Evolutionary conservation across 495 filamentous ascomycete species (phyloP).

Genomic region (Trichoderma orchidacearum): DNA sequence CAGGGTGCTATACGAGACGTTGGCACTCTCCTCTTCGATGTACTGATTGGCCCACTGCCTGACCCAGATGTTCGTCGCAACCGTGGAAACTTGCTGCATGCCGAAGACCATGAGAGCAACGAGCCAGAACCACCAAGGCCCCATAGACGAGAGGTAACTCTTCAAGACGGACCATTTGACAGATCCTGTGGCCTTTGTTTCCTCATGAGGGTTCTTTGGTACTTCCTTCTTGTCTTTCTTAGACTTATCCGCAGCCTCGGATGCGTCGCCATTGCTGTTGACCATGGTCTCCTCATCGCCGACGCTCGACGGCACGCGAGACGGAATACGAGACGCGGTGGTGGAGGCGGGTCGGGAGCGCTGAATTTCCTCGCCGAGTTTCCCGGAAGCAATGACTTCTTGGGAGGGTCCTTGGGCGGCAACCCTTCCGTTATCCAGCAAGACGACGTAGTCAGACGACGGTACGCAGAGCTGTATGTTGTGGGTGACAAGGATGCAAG

Average conservation of each 20-base stretch:
- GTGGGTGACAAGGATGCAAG: slow-evolving; percentile 95
- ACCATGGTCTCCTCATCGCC: slow-evolving; percentile 38
- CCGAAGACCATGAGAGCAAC: slow-evolving; percentile 58
- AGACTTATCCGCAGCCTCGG: slow-evolving; percentile 12
- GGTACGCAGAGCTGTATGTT: slow-evolving; percentile 79
- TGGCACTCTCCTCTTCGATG: slow-evolving; percentile 17
- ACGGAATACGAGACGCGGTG: slow-evolving; percentile 51
- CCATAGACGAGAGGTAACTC: slow-evolving; percentile 82
- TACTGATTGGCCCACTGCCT: slow-evolving; percentile 65
- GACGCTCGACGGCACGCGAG: slow-evolving; percentile 57
- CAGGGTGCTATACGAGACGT: neutral
- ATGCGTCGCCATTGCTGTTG: slow-evolving; percentile 24
- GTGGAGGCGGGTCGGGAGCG: slow-evolving; percentile 59
- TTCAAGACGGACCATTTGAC: slow-evolving; percentile 75
- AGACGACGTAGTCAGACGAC: slow-evolving; percentile 62
- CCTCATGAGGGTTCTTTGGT: slow-evolving; percentile 39
- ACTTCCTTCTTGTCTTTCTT: slow-evolving; percentile 27
- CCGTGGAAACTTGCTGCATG: slow-evolving; percentile 66
- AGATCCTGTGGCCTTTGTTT: slow-evolving; percentile 68
- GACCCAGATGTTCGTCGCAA: slow-evolving; percentile 89
- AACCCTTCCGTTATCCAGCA: slow-evolving; percentile 77
- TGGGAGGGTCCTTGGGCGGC: slow-evolving; percentile 59
- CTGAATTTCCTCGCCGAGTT: slow-evolving; percentile 68
- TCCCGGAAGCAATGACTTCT: slow-evolving; percentile 69
- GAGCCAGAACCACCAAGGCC: slow-evolving; percentile 88